Evolutionary conservation across 2,329 filamentous ascomycete species (phyloP), one percentile per base, ranked within the genome.

Genomic region (Fusarium miscanthi): DNA sequence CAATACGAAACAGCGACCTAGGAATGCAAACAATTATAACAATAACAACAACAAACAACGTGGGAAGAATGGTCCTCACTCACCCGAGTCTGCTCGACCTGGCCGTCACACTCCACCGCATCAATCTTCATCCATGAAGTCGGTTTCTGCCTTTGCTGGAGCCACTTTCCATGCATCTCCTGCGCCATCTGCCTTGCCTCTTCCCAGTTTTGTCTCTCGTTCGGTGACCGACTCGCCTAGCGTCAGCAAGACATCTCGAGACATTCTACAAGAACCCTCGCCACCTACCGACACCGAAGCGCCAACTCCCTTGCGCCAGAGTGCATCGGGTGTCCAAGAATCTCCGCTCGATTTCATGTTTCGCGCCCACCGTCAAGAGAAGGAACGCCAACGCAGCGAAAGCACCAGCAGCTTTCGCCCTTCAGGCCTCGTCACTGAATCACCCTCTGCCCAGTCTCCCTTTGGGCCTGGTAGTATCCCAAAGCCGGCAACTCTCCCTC

Each of bases 161-260:
- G 93, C 95, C 38, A 97, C 94, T 9, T 99, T 98, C 81, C 95
- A 98, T 81, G 93, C 94, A 43, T 98, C 96, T 13, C 96, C 96
- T 25, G 95, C 95, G 4, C 93, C 96, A 1, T 97, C 94, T 13
- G 91, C 94, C 30, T 86, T 99, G 37, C 96, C 96, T 1, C 92
- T 98, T 65, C 96, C 96, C 16, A 97, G 92, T 78, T 97, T 98
- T 81, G 89, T 86, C 38, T 92, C 92, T 33, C 95, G 92, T 77
- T 91, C 93, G 1, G 87, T 93, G 17, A 91, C 91, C 7, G 91
- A 92, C 63, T 91, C 91, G 7, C 89, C 87, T 10, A 69, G 71
- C 51, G 52, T 73, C 43, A 74, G 53, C 76, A 81, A 66, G 75
- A 51, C 72, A 40, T 82, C 63, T 85, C 87, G 70, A 81, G 73